These are phyloP conservation scores for Penicillium sp. DNA, from an alignment of 2,329 filamentous ascomycete species.

Conservation along the genomic window DNA sequence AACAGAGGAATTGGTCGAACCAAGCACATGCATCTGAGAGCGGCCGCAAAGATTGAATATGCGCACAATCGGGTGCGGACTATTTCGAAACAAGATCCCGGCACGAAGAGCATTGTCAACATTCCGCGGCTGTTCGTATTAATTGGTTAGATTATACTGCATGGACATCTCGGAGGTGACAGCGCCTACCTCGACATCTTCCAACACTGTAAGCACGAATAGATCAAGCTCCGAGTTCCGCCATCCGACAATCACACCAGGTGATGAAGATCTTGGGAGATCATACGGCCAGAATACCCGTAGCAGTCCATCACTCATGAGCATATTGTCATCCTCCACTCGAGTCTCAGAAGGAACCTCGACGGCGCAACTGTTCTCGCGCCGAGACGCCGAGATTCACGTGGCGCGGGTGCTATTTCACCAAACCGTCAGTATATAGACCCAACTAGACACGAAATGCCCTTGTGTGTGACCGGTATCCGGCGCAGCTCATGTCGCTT, in stretches of 20 bases:
- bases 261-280: conserved; percentile 67
- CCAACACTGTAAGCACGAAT: conserved; percentile 84
- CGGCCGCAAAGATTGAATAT: conserved; percentile 85
- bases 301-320: conserved; percentile 79
- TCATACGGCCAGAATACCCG: conserved; percentile 98
- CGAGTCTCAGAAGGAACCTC: conserved; percentile 80
- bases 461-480: neutral
- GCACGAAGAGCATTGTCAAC: conserved; percentile 86
- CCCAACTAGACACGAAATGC: neutral
- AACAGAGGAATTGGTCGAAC: conserved; percentile 69
- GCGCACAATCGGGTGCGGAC: conserved; percentile 74
- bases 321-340: conserved; percentile 60
- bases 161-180: neutral
- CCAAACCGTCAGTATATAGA: conserved; percentile 7
- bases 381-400: conserved; percentile 82
- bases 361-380: conserved; percentile 87
- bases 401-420: conserved; percentile 75
- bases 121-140: conserved; percentile 61
- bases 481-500: conserved; percentile 3
- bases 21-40: conserved; percentile 79
- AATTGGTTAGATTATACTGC: neutral
- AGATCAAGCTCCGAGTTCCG: conserved; percentile 88
- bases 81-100: conserved; percentile 79
- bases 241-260: conserved; percentile 93
- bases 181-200: conserved; percentile 78